A percentile compares a stretch with the other conserved stretches of the same genome.
These are phyloP conservation scores for Triticum monococcum DNA, from an alignment of 176 grass and related monocot species.

Conservation along the genomic window DNA sequence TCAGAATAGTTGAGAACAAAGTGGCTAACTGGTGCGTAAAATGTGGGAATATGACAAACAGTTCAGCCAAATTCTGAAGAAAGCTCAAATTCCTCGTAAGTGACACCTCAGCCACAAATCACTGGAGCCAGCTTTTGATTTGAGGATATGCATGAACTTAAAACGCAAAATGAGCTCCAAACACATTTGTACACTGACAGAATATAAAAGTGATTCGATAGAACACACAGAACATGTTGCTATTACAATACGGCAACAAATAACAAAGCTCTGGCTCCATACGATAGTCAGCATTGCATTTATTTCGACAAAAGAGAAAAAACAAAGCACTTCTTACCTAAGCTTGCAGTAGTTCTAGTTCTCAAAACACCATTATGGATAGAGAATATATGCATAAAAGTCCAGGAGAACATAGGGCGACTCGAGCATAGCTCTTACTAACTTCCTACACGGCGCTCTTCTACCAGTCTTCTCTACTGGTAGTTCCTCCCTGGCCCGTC, in stretches of 20 bases:
- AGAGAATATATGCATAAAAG: slow-evolving; percentile 10
- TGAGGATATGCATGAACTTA: too few species aligned
- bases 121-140: too few species aligned
- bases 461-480: slow-evolving; percentile 33
- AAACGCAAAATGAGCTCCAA: not conserved
- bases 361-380: not conserved
- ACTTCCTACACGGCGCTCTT: not conserved
- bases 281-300: slow-evolving; percentile 6
- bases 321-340: not conserved
- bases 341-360: slow-evolving; percentile 6
- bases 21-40: too few species aligned
- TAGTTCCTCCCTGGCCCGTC: slow-evolving; percentile 13
- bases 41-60: too few species aligned
- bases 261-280: not conserved
- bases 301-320: slow-evolving; percentile 15
- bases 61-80: too few species aligned
- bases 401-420: not conserved
- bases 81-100: too few species aligned
- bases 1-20: too few species aligned
- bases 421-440: not conserved
- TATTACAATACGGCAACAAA: not conserved
- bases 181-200: not conserved
- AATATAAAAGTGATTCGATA: too few species aligned
- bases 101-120: too few species aligned
- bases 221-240: not conserved